Percentiles rank a stretch among this genome's conserved stretches.
phyloP scores from a whole-genome alignment of 345 rosid genomes.

The Jatropha curcas region DNA sequence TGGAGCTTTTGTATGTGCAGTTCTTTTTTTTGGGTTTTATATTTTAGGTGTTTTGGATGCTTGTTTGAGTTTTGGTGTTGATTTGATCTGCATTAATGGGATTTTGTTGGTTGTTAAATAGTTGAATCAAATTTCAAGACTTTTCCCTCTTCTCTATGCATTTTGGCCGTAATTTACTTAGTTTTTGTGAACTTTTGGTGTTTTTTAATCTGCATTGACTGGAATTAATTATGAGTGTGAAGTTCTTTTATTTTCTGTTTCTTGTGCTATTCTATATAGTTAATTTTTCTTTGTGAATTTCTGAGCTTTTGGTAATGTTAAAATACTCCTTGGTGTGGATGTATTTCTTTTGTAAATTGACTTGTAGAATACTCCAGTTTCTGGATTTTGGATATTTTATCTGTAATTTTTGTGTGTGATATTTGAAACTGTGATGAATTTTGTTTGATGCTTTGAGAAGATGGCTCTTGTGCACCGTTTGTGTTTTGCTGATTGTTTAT shows the following conservation, averaged over 20 bases:
- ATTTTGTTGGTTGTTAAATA: not conserved
- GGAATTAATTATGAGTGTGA: not conserved
- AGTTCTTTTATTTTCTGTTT: not conserved
- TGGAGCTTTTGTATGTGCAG: not conserved
- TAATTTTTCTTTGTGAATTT: not conserved
- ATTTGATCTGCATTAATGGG: slow-evolving; percentile 12
- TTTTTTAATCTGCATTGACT: not conserved
- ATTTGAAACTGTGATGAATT: not conserved
- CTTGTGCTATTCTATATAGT: not conserved
- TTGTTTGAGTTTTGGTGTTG: not conserved
- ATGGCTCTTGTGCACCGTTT: not conserved
- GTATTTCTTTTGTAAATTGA: not conserved
- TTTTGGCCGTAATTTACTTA: not conserved
- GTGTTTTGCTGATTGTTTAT: not conserved
- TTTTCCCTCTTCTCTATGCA: not conserved
- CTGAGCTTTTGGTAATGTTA: not conserved
- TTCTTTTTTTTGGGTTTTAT: not conserved
- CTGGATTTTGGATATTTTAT: not conserved
- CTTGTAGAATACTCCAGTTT: not conserved
- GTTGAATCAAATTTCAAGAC: slow-evolving; percentile 1
- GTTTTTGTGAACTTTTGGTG: not conserved
- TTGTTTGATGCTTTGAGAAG: not conserved
- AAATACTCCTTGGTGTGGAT: not conserved
- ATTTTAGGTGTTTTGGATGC: not conserved
- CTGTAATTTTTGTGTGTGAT: not conserved